These are phyloP conservation scores for Helotiales sp. DNA, from an alignment of 2,329 filamentous ascomycete species.

Conservation along the genomic window DNA sequence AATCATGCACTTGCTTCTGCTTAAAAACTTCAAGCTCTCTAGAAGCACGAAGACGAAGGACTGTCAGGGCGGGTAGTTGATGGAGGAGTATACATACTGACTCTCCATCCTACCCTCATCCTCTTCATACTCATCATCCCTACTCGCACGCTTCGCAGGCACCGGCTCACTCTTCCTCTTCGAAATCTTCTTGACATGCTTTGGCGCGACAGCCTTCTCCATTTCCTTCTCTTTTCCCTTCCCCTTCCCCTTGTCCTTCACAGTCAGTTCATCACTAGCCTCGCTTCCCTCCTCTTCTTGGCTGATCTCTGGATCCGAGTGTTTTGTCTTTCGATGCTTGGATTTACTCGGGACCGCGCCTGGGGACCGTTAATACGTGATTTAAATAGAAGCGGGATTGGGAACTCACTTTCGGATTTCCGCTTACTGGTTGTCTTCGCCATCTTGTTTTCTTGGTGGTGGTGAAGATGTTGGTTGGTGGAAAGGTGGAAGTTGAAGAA, in stretches of 20 bases:
- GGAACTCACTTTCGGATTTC: conserved; percentile 26
- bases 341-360: conserved; percentile 20
- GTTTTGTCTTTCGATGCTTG: conserved; percentile 19
- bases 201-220: conserved; percentile 2
- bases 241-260: too few relatives aligned
- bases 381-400: not conserved
- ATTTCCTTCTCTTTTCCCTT: too few relatives aligned
- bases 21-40: too few relatives aligned
- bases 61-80: not conserved
- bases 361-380: conserved; percentile 12
- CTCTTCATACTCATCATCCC: conserved; percentile 28
- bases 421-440: conserved; percentile 12
- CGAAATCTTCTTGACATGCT: conserved; percentile 21
- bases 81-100: conserved; percentile 26
- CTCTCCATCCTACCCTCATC: conserved; percentile 29
- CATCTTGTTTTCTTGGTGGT: conserved; percentile 12
- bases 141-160: conserved; percentile 9
- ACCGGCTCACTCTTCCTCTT: conserved; percentile 23
- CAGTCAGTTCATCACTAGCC: conserved; percentile 9
- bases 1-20: too few relatives aligned
- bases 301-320: conserved; percentile 9
- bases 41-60: too few relatives aligned
- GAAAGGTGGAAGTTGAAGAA: not conserved
- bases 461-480: not conserved
- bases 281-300: conserved; percentile 4